Base-by-base conservation (phyloP, 2,329 filamentous ascomycete species). In the Parascedosporium putredinis region DNA sequence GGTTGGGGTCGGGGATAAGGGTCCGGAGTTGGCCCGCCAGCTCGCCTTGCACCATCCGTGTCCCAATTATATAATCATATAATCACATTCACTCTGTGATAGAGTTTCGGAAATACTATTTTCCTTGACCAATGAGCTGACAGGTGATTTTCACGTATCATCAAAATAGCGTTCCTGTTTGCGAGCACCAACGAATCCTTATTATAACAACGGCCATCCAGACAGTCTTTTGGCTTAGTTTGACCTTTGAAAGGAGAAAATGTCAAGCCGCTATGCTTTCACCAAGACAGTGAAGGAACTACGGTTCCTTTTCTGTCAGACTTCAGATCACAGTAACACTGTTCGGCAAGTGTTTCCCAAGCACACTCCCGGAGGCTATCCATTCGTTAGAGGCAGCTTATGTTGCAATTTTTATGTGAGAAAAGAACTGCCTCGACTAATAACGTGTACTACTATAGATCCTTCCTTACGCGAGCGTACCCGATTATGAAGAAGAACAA, bases 401-500 rank as follows among this genome's bases (percentile, higher is more conserved):
- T n/a, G n/a, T n/a, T n/a, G n/a, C n/a, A n/a, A n/a, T n/a, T n/a
- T n/a, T n/a, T n/a, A n/a, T n/a, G n/a, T n/a, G n/a, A n/a, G n/a
- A n/a, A n/a, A n/a, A n/a, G n/a, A n/a, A n/a, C n/a, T n/a, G n/a
- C n/a, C n/a, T n/a, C n/a, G n/a, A n/a, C n/a, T n/a, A n/a, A n/a
- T n/a, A n/a, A n/a, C n/a, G n/a, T n/a, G n/a, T n/a, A n/a, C n/a
- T 50, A 22, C 49, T 49, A 20, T 60, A 96, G 93, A 67, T 83
- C 86, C 25, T 98, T 98, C 72, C 77, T 98, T 57, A 84, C 84
- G 56, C 82, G 88, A 65, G 83, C 89, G 57, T 98, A 98, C 70
- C 93, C 93, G 44, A 93, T 87, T 53, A 97, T 98, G 91, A 98
- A 98, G 82, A 94, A 95, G 77, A 87, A 91, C 78, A 98, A 98